Evolutionary conservation across 441 rosid species (phyloP), one percentile per base, ranked within the genome.

Genomic region (Kokia cookei): DNA sequence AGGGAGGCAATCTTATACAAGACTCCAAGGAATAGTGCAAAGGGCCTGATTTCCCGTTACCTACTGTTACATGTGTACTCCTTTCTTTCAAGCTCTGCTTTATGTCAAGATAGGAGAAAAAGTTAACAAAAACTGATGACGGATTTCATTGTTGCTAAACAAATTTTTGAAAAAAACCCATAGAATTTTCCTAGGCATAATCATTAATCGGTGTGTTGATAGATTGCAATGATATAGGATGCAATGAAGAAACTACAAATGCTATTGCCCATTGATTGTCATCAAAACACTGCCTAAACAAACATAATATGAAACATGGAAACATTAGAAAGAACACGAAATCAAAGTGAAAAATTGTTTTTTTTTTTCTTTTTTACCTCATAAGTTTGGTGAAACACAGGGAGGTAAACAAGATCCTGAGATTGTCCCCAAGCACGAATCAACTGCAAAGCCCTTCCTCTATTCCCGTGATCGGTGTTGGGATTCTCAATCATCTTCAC

Each of bases 341-440:
- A 54, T 43, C 7, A 54, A 67, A 37, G 40, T 27, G 71, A 9
- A 61, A 43, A 22, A 24, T 43, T 29, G n/a, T 1, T 43, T 19
- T 43, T 10, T 10, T 24, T 24, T 32, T 32, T 4, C 37, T 32
- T 32, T 32, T 14, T 73, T 72, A 91, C 97, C 88, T 83, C 73
- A 82, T 88, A 90, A 53, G 98, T 92, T 79, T 91, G 93, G 6
- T 79, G 89, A 80, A 87, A 94, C 54, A 94, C 91, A 3, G 98
- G 93, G 76, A 94, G 84, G 84, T 92, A 91, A 17, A 87, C 84
- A 42, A 92, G 97, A 76, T 90, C 90, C 75, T 82, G 84, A 0
- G 97, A 89, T 76, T 84, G 88, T 51, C 98, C 97, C 97, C 98
- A 92, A 75, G 91, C 93, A 54, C 88, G 78, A 78, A 94, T 85